A percentile compares a stretch with the other conserved stretches of the same genome.
These are phyloP conservation scores for Ensete glaucum DNA, from an alignment of 176 grass and related monocot genomes.

Conservation along the genomic window DNA sequence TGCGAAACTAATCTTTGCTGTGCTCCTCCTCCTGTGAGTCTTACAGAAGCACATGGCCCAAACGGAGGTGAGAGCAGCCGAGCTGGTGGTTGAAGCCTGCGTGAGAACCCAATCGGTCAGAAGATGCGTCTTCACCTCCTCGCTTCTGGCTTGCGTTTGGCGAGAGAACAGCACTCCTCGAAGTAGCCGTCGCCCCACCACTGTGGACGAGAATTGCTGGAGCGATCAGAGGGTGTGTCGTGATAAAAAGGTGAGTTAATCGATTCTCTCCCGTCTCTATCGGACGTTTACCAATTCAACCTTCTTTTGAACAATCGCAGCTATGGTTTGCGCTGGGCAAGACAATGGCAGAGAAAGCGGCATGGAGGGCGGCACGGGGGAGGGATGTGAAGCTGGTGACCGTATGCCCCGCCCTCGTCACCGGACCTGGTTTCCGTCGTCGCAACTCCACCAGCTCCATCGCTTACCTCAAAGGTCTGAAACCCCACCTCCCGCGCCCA, in stretches of 20 bases:
- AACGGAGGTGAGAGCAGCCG: conserved; percentile 66
- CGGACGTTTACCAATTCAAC: not conserved
- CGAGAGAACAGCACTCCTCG: conserved; percentile 33
- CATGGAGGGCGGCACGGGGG: conserved; percentile 80
- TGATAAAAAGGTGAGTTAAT: conserved; percentile 6
- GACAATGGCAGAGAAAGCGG: conserved; percentile 84
- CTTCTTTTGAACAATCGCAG: not conserved
- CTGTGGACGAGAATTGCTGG: conserved; percentile 34
- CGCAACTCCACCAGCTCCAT: conserved; percentile 66
- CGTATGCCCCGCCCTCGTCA: conserved; percentile 72
- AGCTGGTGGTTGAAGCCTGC: conserved; percentile 77
- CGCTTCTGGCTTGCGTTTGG: conserved; percentile 74
- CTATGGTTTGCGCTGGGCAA: conserved; percentile 71
- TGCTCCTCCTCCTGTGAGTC: not conserved
- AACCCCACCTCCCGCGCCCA: not conserved
- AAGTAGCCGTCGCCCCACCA: conserved; percentile 33
- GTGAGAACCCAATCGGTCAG: conserved; percentile 70
- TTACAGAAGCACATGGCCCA: conserved; percentile 86
- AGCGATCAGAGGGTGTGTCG: conserved; percentile 3
- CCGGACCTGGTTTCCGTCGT: conserved; percentile 56
- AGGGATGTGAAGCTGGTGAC: conserved; percentile 82
- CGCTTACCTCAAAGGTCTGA: conserved; percentile 86
- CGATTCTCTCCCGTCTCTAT: not conserved
- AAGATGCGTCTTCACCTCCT: conserved; percentile 88
- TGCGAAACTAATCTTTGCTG: no score